Evolutionary conservation across 1,139 yeast species (phyloP).

Genomic region (Hyphopichia khmerensis): DNA sequence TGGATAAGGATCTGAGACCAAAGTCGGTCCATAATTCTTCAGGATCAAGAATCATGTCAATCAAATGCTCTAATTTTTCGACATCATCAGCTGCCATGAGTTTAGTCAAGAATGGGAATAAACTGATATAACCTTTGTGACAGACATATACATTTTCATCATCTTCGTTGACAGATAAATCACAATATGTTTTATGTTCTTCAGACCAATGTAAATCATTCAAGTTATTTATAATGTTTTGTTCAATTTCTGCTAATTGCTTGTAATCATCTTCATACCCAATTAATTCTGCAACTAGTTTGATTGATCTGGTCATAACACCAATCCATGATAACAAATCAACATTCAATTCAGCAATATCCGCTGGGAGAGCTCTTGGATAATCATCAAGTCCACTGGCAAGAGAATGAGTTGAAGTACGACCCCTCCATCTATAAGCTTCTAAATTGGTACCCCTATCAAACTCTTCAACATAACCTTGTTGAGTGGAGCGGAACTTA

Average conservation of each 20-base stretch:
- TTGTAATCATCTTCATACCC: conserved; percentile 57
- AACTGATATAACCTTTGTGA: conserved; percentile 83
- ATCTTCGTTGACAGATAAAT: conserved; percentile 69
- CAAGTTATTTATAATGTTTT: conserved; percentile 59
- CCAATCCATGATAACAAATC: conserved; percentile 94
- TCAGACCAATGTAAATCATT: conserved; percentile 81
- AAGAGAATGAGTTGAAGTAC: conserved; percentile 79
- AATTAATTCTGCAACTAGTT: conserved; percentile 66
- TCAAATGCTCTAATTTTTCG: conserved; percentile 47
- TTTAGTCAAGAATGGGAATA: conserved; percentile 81
- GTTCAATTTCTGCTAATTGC: conserved; percentile 52
- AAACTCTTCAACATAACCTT: conserved; percentile 72
- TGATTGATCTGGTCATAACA: conserved; percentile 82
- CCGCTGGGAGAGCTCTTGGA: conserved; percentile 82
- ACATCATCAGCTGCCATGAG: conserved; percentile 55
- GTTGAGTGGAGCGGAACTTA: conserved; percentile 83
- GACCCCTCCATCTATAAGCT: conserved; percentile 91
- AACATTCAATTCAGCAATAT: conserved; percentile 85
- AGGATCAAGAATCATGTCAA: conserved; percentile 65
- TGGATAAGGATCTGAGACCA: conserved; percentile 83
- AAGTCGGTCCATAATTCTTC: conserved; percentile 73
- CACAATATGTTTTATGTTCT: conserved; percentile 72
- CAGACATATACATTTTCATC: conserved; percentile 71
- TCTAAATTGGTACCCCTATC: conserved; percentile 62
- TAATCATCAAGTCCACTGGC: conserved; percentile 97